phyloP scores from a whole-genome alignment of 1,139 yeast species.

The Yamadazyma dendronema region DNA sequence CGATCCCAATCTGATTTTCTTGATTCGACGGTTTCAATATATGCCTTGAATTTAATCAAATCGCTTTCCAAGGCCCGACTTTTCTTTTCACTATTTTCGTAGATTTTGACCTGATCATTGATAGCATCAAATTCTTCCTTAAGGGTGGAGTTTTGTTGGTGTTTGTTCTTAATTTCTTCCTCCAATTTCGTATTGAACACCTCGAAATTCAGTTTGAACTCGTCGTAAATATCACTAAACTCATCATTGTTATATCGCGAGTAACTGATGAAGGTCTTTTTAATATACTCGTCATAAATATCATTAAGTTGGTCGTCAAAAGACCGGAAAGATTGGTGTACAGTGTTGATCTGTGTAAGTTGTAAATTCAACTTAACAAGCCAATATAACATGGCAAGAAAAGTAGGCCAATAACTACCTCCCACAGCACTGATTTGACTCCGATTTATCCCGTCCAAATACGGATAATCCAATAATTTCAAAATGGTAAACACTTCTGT shows the following conservation, averaged over 20 bases:
- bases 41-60: slow-evolving; percentile 65
- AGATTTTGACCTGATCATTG: slow-evolving; percentile 26
- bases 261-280: slow-evolving; percentile 66
- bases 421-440: slow-evolving; percentile 91
- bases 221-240: slow-evolving; percentile 51
- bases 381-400: slow-evolving; percentile 83
- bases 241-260: slow-evolving; percentile 59
- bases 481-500: slow-evolving; percentile 71
- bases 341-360: slow-evolving; percentile 42
- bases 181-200: slow-evolving; percentile 34
- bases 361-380: slow-evolving; percentile 56
- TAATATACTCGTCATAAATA: slow-evolving; percentile 64
- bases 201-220: slow-evolving; percentile 55
- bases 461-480: slow-evolving; percentile 72
- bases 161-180: slow-evolving; percentile 23
- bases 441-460: slow-evolving; percentile 73
- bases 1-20: slow-evolving; percentile 66
- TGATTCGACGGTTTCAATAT: slow-evolving; percentile 63
- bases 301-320: slow-evolving; percentile 51
- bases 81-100: slow-evolving; percentile 51
- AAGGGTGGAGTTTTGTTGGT: slow-evolving; percentile 32
- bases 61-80: slow-evolving; percentile 70
- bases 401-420: slow-evolving; percentile 85
- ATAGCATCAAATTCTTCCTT: slow-evolving; percentile 36
- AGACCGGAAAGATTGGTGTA: slow-evolving; percentile 22